A percentile compares a stretch with the other conserved stretches of the same genome.
Conservation (phyloP, 768 basidiomycete genomes). For the Rhodotorula graminis region DNA sequence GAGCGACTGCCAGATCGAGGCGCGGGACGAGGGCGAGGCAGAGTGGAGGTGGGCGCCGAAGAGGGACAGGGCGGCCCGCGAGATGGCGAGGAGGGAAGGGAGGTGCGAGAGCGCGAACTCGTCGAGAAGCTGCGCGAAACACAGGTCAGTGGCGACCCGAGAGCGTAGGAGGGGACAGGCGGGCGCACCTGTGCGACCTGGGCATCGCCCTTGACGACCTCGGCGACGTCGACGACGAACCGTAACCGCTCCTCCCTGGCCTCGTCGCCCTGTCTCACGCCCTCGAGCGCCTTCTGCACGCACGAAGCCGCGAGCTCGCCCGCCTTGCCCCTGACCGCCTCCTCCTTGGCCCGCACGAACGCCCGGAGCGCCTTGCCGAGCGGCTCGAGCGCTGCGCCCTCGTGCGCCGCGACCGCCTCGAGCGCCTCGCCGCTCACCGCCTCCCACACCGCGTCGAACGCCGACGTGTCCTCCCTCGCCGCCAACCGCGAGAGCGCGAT, state of each 20-base stretch:
- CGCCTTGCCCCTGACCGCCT: not conserved
- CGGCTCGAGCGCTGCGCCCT: not conserved
- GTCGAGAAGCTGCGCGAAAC: slow-evolving; percentile 11
- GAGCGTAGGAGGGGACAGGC: not conserved
- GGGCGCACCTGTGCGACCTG: not conserved
- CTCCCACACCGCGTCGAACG: slow-evolving; percentile 8
- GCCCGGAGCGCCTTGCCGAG: slow-evolving; percentile 16
- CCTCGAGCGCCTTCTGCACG: not conserved
- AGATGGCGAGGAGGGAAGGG: slow-evolving; percentile 13
- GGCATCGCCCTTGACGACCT: not conserved
- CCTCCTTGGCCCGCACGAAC: not conserved
- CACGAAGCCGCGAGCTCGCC: not conserved
- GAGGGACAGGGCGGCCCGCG: slow-evolving; percentile 7
- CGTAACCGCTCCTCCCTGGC: slow-evolving; percentile 2
- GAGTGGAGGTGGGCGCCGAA: slow-evolving; percentile 15
- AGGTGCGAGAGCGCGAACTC: slow-evolving; percentile 11
- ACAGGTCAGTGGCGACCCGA: not conserved
- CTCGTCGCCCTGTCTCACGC: not conserved
- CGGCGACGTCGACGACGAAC: not conserved
- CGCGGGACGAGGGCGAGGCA: not conserved
- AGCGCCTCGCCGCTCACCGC: not conserved
- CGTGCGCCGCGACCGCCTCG: not conserved
- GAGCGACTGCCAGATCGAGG: slow-evolving; percentile 20
- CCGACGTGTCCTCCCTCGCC: not conserved
- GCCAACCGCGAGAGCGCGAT: slow-evolving; percentile 10